Evolutionary conservation across 805 yeast species (phyloP), one percentile per base, ranked within the genome.

Genomic region (Brettanomyces sp.): DNA sequence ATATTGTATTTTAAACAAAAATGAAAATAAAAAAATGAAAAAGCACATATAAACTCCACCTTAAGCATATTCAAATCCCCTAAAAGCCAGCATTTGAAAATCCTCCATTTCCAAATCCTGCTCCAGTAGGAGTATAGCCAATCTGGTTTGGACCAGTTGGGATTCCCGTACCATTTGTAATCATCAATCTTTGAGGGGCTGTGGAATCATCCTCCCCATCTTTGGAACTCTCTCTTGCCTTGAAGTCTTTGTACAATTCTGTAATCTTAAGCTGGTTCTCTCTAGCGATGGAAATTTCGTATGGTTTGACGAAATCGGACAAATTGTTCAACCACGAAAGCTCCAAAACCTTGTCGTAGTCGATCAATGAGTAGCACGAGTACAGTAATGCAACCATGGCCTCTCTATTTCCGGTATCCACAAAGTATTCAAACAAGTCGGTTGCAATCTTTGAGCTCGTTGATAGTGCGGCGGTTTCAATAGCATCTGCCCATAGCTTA

Each of bases 391-490:
- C 97, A 57, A 89, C 84, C 62, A 88, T 85, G 58, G 96, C 86
- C 71, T 93, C 99, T 66, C 83, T 88, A 70, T 93, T 93, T 55
- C 96, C 98, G 36, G 95, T 87, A 57, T 91, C 97, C 49, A 93
- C 97, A 65, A 93, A 93, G 70, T 91, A 93, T 45, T 83, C 76
- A 63, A 93, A 70, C 52, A 87, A 71, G 49, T 93, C 98, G 64
- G 87, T 91, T 34, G 95, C 90, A 59, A 91, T 83, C 62, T 85
- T 89, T 9, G 77, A 59, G 53, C 82, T 82, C 51, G 78, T 77
- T 18, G 97, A 89, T 47, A 80, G 68, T 14, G 96, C 80, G 23
- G 96, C 96, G 8, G 98, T 90, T 60, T 80, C 86, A 61, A 93
- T 85, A 51, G 96, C 90, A 65, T 90, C 97, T 48, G 83, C 73